Percentiles rank a stretch among this genome's conserved stretches.
phyloP scores from a whole-genome alignment of 2,329 filamentous ascomycete species.

The Teratosphaeria viscida region DNA sequence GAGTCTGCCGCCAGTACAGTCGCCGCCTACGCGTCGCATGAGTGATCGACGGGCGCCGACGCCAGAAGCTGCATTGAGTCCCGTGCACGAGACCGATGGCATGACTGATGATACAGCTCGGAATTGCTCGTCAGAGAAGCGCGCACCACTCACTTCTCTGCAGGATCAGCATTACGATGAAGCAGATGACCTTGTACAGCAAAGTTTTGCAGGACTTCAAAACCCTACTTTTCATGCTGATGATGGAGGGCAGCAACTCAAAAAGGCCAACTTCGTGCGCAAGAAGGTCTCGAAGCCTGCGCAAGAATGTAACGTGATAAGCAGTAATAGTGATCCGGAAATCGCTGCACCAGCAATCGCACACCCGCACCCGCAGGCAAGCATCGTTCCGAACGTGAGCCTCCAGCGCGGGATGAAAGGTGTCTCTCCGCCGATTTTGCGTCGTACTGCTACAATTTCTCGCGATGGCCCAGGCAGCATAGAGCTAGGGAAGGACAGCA shows the following conservation, averaged over 20 bases:
- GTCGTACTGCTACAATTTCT: background rate
- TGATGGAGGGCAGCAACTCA: background rate
- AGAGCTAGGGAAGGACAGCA: background rate
- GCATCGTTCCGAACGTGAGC: background rate
- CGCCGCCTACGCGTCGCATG: background rate
- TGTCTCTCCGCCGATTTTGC: background rate
- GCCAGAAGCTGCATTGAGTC: background rate
- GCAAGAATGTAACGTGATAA: background rate
- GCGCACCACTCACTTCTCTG: background rate
- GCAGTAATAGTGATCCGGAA: background rate
- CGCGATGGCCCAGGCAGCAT: background rate
- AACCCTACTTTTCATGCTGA: background rate
- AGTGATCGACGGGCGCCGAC: background rate
- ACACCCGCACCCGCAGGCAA: background rate
- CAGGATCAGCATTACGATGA: background rate
- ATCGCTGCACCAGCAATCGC: background rate
- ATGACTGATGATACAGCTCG: background rate
- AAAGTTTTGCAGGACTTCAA: background rate
- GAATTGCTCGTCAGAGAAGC: background rate
- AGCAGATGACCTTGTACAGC: background rate
- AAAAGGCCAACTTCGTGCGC: background rate
- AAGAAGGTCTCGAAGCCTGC: background rate
- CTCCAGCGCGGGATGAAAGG: background rate
- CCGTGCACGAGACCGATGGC: background rate
- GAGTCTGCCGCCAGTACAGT: background rate